A percentile compares a stretch with the other conserved stretches of the same genome.
Conservation (phyloP, 2,329 filamentous ascomycete species). For the Nothophoma quercina region DNA sequence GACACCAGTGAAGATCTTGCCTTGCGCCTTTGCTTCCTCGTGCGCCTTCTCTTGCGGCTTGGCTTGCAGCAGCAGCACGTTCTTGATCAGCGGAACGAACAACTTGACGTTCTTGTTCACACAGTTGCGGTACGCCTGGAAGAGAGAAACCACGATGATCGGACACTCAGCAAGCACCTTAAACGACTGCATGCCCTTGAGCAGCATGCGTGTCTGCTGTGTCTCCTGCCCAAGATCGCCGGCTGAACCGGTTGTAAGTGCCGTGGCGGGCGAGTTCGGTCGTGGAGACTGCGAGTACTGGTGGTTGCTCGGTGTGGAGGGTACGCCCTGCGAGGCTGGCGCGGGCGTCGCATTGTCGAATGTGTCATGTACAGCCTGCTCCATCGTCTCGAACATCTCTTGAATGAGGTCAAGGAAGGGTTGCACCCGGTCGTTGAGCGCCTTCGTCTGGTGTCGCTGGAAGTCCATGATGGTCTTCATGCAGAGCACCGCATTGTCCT, state of each 20-base stretch:
- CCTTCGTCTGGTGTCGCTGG: constrained; percentile 89
- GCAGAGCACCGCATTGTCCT: constrained; percentile 97
- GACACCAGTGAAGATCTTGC: constrained; percentile 88
- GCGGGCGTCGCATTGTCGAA: constrained; percentile 77
- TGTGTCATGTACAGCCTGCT: constrained; percentile 91
- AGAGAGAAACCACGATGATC: constrained; percentile 98
- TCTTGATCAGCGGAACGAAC: constrained; percentile 94
- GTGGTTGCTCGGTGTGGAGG: constrained; percentile 68
- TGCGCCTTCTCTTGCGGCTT: constrained; percentile 94
- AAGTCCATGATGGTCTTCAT: constrained; percentile 99
- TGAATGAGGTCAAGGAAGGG: constrained; percentile 90
- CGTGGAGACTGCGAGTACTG: constrained; percentile 85
- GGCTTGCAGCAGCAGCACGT: constrained; percentile 85
- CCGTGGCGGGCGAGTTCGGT: constrained; percentile 87
- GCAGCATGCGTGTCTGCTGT: constrained; percentile 79
- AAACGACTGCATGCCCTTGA: constrained; percentile 98
- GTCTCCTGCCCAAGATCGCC: constrained; percentile 83
- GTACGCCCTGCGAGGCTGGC: constrained; percentile 59
- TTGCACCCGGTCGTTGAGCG: constrained; percentile 82
- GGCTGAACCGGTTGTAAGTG: constrained; percentile 73
- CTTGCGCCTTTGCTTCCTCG: constrained; percentile 78
- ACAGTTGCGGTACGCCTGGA: constrained; percentile 85
- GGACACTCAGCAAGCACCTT: constrained; percentile 97
- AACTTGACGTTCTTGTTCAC: constrained; percentile 86
- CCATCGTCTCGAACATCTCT: constrained; percentile 95